These are phyloP conservation scores for Kalanchoe fedtschenkoi DNA, from an alignment of 164 flowering plant species.

Conservation along the genomic window DNA sequence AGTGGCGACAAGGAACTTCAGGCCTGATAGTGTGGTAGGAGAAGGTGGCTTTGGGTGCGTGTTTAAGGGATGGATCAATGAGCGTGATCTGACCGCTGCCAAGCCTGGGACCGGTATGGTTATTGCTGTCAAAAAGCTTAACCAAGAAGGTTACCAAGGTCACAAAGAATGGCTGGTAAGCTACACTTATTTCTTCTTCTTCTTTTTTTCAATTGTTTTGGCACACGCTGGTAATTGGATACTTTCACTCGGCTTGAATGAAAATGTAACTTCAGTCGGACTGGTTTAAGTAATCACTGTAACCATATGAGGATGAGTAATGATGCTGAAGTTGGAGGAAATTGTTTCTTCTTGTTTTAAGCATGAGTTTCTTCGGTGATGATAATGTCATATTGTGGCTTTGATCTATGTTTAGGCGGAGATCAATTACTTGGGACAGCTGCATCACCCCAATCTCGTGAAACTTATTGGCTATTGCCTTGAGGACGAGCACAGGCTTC, in stretches of 20 bases:
- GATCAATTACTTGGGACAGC: conserved; percentile 65
- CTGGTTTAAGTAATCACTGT: not conserved
- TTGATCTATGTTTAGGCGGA: conserved; percentile 37
- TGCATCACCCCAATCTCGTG: conserved; percentile 72
- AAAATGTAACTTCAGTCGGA: no score
- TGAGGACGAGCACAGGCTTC: conserved; percentile 71
- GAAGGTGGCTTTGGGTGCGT: conserved; percentile 89
- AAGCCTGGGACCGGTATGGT: conserved; percentile 66
- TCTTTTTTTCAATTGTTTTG: not conserved
- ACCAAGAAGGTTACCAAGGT: conserved; percentile 70
- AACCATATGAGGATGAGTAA: no score
- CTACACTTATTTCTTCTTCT: conserved; percentile 1
- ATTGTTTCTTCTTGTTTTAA: not conserved
- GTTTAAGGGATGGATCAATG: conserved; percentile 85
- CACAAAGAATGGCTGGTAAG: conserved; percentile 88
- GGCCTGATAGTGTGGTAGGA: conserved; percentile 84
- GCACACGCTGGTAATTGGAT: not conserved
- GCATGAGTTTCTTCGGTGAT: not conserved
- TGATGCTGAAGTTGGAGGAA: not conserved
- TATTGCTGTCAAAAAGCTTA: conserved; percentile 69
- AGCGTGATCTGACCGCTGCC: conserved; percentile 40
- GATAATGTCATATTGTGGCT: not conserved
- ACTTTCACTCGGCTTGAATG: not conserved
- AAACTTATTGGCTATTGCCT: conserved; percentile 68
- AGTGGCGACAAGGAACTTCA: conserved; percentile 70